Percentiles rank a stretch among this genome's conserved stretches.
phyloP scores from a whole-genome alignment of 306 rosid genomes.

The Fragaria iinumae region DNA sequence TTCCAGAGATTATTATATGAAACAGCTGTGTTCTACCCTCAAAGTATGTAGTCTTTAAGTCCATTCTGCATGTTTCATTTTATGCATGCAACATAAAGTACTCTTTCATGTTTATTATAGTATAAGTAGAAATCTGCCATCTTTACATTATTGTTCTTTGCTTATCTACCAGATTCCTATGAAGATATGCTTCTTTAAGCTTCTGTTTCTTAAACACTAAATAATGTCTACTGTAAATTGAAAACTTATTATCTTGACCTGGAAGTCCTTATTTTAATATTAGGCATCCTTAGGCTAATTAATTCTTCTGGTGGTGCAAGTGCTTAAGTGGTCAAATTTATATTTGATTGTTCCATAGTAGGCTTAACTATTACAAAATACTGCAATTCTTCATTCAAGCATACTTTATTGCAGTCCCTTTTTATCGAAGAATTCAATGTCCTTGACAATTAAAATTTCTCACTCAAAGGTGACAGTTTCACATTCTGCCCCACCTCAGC shows the following conservation, averaged over 20 bases:
- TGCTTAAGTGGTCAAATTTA: not conserved
- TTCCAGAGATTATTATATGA: conserved; percentile 76
- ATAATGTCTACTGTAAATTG: not conserved
- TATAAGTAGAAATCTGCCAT: not conserved
- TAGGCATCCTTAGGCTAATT: not conserved
- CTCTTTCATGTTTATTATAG: not conserved
- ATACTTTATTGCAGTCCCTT: not conserved
- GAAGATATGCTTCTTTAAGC: not conserved
- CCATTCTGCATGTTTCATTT: not conserved
- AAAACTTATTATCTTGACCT: not conserved
- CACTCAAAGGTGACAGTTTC: not conserved
- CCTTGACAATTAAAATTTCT: not conserved
- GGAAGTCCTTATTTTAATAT: not conserved
- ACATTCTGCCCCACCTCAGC: not conserved
- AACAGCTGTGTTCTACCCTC: conserved; percentile 74
- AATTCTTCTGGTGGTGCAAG: not conserved
- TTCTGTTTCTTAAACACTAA: not conserved
- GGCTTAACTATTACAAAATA: not conserved
- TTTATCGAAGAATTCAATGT: not conserved
- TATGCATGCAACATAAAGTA: not conserved
- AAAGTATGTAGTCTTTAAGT: conserved; percentile 54
- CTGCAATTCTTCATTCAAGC: not conserved
- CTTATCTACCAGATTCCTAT: not conserved
- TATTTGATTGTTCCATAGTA: not conserved
- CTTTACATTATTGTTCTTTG: not conserved